Conservation (phyloP, 1,284 basidiomycete species). For the Sanguinoderma infundibulare region DNA sequence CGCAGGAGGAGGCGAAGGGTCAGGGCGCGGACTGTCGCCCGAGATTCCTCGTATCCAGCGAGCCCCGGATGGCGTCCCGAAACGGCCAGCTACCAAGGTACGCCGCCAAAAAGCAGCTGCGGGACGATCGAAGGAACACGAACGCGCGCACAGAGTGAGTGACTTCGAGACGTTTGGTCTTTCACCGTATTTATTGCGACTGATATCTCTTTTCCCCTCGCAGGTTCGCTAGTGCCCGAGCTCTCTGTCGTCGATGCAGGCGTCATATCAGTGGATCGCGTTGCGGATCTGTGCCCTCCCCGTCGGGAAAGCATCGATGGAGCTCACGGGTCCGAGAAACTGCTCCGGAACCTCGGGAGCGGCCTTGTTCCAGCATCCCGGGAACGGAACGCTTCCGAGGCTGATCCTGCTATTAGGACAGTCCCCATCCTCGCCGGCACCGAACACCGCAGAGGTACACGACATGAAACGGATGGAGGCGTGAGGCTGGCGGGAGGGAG, state of each 20-base stretch:
- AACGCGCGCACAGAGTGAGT: not conserved
- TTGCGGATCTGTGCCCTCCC: too few relatives aligned
- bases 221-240: too few relatives aligned
- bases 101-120: not conserved
- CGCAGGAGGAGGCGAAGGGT: not conserved
- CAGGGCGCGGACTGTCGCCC: not conserved
- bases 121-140: not conserved
- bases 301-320: constrained; percentile 41
- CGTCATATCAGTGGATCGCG: too few relatives aligned
- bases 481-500: not conserved
- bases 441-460: not conserved
- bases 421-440: not conserved
- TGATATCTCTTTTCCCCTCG: too few relatives aligned
- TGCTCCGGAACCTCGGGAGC: too few relatives aligned
- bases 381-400: too few relatives aligned
- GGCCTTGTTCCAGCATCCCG: too few relatives aligned
- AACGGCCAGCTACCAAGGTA: not conserved
- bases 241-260: too few relatives aligned
- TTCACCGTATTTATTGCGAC: too few relatives aligned
- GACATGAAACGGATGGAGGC: not conserved
- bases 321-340: too few relatives aligned
- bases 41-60: not conserved
- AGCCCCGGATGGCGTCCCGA: too few relatives aligned
- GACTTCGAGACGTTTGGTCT: too few relatives aligned
- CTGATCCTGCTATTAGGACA: not conserved